Percentiles rank a stretch among this genome's conserved stretches.
These are phyloP conservation scores for Pseudoturritis turrita DNA, from an alignment of 345 rosid genomes.

Conservation along the genomic window DNA sequence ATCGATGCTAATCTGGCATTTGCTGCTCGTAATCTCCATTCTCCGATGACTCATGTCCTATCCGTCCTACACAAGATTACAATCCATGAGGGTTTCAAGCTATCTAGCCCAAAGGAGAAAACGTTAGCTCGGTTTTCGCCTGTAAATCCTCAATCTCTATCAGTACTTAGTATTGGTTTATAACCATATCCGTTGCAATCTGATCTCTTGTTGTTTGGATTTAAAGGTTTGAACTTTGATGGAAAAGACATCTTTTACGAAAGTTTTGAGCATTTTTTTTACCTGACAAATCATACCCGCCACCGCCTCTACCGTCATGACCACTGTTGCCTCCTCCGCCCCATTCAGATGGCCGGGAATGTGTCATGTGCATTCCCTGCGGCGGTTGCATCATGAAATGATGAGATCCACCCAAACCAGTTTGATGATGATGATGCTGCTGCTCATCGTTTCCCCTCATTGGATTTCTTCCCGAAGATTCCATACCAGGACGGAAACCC, in stretches of 20 bases:
- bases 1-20: conserved; percentile 30
- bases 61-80: conserved; percentile 43
- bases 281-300: conserved; percentile 58
- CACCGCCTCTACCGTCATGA: conserved; percentile 26
- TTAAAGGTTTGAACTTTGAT: background rate
- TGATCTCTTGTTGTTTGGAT: background rate
- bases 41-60: conserved; percentile 54
- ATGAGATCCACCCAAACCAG: conserved; percentile 30
- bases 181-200: background rate
- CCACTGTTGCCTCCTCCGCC: conserved; percentile 31
- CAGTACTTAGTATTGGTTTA: background rate
- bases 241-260: background rate
- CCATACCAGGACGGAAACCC: conserved; percentile 44
- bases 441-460: conserved; percentile 44
- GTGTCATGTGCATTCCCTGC: conserved; percentile 43
- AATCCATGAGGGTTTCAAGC: background rate
- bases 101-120: background rate
- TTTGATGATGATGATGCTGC: conserved; percentile 17
- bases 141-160: background rate
- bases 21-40: conserved; percentile 57
- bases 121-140: background rate
- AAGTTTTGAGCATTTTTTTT: background rate
- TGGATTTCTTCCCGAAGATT: conserved; percentile 53
- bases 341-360: conserved; percentile 54
- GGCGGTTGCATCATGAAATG: conserved; percentile 50